These are phyloP conservation scores for Wallacemonas sp. DNA, from an alignment of 208 protist species.

Conservation along the genomic window DNA sequence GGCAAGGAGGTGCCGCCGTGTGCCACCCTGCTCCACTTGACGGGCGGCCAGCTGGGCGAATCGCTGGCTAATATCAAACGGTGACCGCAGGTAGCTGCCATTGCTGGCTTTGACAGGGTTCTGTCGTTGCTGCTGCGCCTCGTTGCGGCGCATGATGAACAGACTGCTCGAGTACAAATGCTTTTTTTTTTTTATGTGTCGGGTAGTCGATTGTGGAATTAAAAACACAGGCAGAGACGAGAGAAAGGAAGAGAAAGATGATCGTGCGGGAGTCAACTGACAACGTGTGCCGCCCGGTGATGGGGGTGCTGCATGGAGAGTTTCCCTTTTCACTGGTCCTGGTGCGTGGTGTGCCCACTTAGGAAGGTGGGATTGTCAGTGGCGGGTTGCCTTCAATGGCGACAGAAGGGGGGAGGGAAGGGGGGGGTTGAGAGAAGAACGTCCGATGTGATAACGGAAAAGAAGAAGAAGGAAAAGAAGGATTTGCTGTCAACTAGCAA, in stretches of 20 bases:
- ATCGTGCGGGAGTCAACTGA: too few relatives aligned
- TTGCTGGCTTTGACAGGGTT: slow-evolving; percentile 51
- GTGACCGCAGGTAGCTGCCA: slow-evolving; percentile 71
- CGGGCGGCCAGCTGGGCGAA: slow-evolving; percentile 47
- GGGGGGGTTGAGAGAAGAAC: too few relatives aligned
- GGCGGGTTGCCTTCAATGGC: too few relatives aligned
- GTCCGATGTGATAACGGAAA: too few relatives aligned
- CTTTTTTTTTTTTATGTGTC: background rate
- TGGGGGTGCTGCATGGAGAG: too few relatives aligned
- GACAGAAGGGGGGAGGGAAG: too few relatives aligned
- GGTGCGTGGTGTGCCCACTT: too few relatives aligned
- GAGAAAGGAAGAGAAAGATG: slow-evolving; percentile 2
- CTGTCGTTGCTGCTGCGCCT: slow-evolving; percentile 22
- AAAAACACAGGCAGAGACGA: slow-evolving; percentile 3
- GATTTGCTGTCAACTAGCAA: too few relatives aligned
- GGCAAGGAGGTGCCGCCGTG: background rate
- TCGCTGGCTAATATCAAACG: slow-evolving; percentile 48
- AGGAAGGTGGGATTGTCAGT: too few relatives aligned
- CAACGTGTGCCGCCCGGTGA: too few relatives aligned
- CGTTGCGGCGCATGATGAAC: slow-evolving; percentile 20
- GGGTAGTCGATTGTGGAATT: background rate
- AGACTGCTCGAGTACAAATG: too few relatives aligned
- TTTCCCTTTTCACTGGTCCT: too few relatives aligned
- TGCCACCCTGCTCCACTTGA: slow-evolving; percentile 25
- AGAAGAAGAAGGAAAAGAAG: slow-evolving; percentile 8